phyloP scores from a whole-genome alignment of 441 rosid species.

The Syzygium syzygioides region DNA sequence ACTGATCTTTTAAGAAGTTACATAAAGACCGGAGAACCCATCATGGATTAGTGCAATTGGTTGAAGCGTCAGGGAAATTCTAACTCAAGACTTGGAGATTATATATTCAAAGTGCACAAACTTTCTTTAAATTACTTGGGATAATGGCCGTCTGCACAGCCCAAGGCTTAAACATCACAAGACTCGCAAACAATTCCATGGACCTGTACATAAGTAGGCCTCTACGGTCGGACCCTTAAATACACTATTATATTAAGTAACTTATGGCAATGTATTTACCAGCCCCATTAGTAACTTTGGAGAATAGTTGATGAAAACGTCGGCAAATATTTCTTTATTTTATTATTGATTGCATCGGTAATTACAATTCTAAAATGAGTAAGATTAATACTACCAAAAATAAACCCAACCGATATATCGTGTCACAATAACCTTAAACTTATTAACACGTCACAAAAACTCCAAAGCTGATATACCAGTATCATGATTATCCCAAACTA shows the following conservation, averaged over 20 bases:
- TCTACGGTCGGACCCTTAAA: background rate
- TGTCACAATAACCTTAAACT: background rate
- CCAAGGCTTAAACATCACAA: background rate
- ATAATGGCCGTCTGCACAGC: background rate
- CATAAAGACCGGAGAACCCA: background rate
- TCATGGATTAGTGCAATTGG: background rate
- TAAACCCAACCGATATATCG: rapidly evolving
- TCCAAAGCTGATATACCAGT: too few relatives aligned
- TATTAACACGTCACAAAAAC: background rate
- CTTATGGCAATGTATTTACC: background rate
- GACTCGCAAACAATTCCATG: background rate
- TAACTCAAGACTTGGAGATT: background rate
- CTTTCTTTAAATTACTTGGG: background rate
- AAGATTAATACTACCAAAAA: background rate
- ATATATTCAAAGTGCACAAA: background rate
- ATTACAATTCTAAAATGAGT: background rate
- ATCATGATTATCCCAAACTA: background rate
- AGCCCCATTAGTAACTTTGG: background rate
- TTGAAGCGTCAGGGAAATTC: background rate
- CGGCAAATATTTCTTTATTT: background rate
- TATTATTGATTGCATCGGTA: background rate
- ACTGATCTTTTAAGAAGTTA: background rate
- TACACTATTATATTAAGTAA: background rate
- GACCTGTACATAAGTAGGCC: background rate
- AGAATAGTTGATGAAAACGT: background rate